phyloP scores from a whole-genome alignment of 768 basidiomycete genomes.

The Termitomyces sp. region DNA sequence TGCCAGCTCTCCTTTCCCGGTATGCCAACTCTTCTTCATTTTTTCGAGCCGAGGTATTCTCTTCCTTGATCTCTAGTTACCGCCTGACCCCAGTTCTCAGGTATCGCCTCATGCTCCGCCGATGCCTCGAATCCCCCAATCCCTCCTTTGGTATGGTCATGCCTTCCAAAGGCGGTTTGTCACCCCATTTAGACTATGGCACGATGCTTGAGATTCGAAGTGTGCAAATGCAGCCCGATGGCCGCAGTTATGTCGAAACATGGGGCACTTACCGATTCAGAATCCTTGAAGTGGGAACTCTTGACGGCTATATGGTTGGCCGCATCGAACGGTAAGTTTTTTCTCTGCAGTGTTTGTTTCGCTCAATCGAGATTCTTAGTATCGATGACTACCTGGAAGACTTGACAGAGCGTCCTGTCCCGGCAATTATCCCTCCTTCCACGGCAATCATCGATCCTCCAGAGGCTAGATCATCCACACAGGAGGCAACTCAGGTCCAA shows the following conservation, averaged over 20 bases:
- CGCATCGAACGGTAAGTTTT: conserved; percentile 56
- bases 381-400: conserved; percentile 29
- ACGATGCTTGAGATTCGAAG: conserved; percentile 89
- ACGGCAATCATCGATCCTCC: conserved; percentile 5
- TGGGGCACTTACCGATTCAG: conserved; percentile 69
- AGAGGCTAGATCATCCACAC: conserved; percentile 4
- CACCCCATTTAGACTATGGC: conserved; percentile 65
- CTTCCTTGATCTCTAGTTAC: not conserved
- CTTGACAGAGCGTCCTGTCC: conserved; percentile 25
- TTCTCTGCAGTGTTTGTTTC: not conserved
- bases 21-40: conserved; percentile 84
- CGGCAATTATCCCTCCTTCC: conserved; percentile 4
- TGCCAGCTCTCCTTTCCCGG: conserved; percentile 89
- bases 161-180: conserved; percentile 40
- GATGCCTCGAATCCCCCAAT: conserved; percentile 74
- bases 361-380: conserved; percentile 6
- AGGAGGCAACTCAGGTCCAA: not conserved
- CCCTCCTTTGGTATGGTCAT: conserved; percentile 95
- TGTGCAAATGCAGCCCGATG: conserved; percentile 87
- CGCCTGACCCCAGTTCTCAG: conserved; percentile 23
- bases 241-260: conserved; percentile 79
- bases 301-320: conserved; percentile 90
- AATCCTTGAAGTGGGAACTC: conserved; percentile 72
- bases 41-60: conserved; percentile 81
- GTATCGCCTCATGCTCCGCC: conserved; percentile 94